Evolutionary conservation across 2,329 filamentous ascomycete species (phyloP).

Genomic region (Achaetomium macrosporum): DNA sequence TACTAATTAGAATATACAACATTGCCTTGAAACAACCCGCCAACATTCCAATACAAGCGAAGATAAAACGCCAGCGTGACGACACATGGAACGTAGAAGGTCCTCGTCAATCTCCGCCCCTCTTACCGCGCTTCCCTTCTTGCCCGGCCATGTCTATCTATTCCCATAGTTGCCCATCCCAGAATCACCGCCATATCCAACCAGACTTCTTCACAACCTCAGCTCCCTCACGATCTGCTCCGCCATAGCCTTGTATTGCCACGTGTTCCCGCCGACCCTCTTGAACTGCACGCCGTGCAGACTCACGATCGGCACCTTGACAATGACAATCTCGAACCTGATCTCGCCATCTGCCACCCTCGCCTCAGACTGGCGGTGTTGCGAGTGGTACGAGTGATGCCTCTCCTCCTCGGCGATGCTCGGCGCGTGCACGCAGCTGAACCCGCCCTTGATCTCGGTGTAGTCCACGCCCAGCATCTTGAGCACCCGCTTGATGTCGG

Average conservation of each 20-base stretch:
- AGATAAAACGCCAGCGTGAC: not conserved
- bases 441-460: slow-evolving; percentile 87
- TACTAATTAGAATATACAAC: slow-evolving; percentile 13
- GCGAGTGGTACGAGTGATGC: not conserved
- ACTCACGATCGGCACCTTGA: slow-evolving; percentile 90
- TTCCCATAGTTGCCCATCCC: not conserved
- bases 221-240: slow-evolving; percentile 88
- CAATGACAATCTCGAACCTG: slow-evolving; percentile 93
- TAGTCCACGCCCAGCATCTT: slow-evolving; percentile 86
- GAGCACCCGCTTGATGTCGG: slow-evolving; percentile 85
- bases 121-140: no score
- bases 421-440: slow-evolving; percentile 79
- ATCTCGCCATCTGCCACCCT: slow-evolving; percentile 68
- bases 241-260: slow-evolving; percentile 98
- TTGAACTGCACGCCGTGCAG: slow-evolving; percentile 98
- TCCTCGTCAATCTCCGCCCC: not conserved
- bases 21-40: slow-evolving; percentile 2
- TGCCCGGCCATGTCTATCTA: no score
- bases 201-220: slow-evolving; percentile 53
- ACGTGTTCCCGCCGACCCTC: slow-evolving; percentile 88
- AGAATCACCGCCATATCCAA: not conserved
- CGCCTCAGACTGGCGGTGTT: not conserved
- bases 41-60: not conserved
- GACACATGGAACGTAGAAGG: not conserved
- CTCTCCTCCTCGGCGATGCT: slow-evolving; percentile 60